phyloP scores from a whole-genome alignment of 768 basidiomycete genomes.

The Amanita inopinata region DNA sequence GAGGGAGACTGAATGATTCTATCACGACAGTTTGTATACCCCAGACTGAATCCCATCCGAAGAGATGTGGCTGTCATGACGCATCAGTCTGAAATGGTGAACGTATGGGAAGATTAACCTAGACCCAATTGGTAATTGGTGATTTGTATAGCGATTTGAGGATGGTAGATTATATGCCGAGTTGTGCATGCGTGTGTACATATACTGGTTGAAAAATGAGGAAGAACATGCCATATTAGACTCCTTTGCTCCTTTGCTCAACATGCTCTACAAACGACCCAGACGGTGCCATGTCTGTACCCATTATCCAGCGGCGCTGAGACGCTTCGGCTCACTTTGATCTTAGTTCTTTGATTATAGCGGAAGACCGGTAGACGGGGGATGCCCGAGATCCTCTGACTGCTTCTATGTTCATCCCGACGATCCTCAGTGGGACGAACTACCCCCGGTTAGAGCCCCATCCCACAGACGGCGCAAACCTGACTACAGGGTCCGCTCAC shows the following conservation, averaged over 20 bases:
- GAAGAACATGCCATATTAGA: not conserved
- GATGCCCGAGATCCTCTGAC: slow-evolving; percentile 7
- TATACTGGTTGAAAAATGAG: too few species aligned
- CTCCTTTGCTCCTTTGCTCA: too few species aligned
- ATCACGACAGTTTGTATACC: slow-evolving; percentile 67
- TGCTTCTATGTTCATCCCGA: slow-evolving; percentile 22
- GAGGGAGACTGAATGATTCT: slow-evolving; percentile 1
- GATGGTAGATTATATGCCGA: too few species aligned
- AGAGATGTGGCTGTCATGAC: slow-evolving; percentile 81
- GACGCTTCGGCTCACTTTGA: not conserved
- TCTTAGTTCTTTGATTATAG: slow-evolving; percentile 9
- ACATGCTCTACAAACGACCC: not conserved
- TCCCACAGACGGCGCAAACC: not conserved
- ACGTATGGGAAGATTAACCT: slow-evolving; percentile 37
- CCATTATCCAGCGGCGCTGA: not conserved
- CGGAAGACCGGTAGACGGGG: slow-evolving; percentile 9
- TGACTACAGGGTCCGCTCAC: not conserved
- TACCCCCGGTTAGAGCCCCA: not conserved
- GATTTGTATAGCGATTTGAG: too few species aligned
- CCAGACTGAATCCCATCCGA: slow-evolving; percentile 67
- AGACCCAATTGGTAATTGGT: not conserved
- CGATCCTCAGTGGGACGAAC: slow-evolving; percentile 17
- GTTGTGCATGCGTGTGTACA: too few species aligned
- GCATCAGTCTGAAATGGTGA: slow-evolving; percentile 69
- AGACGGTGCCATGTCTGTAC: not conserved